Evolutionary conservation across 495 filamentous ascomycete genomes (phyloP).

Genomic region (Cryomyces antarcticus): DNA sequence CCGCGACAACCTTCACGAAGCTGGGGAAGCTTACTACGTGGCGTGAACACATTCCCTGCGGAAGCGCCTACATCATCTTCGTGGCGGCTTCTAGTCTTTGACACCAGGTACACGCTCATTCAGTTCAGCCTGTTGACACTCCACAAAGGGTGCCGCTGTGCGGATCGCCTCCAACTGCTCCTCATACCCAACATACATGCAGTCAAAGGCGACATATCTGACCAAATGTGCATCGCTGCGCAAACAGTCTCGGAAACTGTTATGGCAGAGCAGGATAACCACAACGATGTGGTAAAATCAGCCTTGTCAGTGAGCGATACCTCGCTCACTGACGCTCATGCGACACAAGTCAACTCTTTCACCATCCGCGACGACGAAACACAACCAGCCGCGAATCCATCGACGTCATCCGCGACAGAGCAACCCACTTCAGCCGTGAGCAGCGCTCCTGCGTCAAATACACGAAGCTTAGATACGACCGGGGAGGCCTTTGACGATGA

Average conservation of each 20-base stretch:
- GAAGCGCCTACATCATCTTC: conserved; percentile 25
- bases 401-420: no score
- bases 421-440: conserved; percentile 2
- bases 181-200: conserved; percentile 2
- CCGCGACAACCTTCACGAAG: no score
- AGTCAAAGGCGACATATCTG: not conserved
- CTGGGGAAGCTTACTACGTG: no score
- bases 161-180: not conserved
- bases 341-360: conserved; percentile 34
- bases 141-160: no score
- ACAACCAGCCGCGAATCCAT: conserved; percentile 3
- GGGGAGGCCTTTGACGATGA: no score
- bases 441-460: not conserved
- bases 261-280: conserved; percentile 61
- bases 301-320: conserved; percentile 51
- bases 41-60: conserved; percentile 4
- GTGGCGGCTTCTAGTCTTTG: conserved; percentile 31
- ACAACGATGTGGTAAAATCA: conserved; percentile 57
- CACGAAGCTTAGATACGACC: no score
- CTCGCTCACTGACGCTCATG: conserved; percentile 55
- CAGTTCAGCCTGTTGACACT: not conserved
- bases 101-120: conserved; percentile 28
- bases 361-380: conserved; percentile 36
- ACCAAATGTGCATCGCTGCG: conserved; percentile 4
- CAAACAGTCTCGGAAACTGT: conserved; percentile 42